These are phyloP conservation scores for Paratinospora sagittata DNA, from an alignment of 164 flowering plant genomes.

Conservation along the genomic window DNA sequence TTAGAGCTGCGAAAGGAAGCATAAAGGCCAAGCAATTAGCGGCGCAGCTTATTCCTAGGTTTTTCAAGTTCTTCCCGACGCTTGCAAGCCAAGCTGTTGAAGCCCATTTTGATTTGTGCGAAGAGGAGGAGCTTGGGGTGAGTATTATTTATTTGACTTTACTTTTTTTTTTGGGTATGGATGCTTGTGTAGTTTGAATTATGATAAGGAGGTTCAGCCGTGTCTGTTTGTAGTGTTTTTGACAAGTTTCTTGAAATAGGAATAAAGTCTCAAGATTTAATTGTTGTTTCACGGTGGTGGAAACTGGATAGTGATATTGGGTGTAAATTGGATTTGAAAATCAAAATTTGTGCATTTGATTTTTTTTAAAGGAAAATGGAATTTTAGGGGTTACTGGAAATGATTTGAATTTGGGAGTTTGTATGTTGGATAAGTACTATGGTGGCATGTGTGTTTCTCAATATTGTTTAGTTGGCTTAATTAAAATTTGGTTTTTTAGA, in stretches of 20 bases:
- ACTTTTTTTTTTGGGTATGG: not conserved
- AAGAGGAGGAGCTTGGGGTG: conserved; percentile 88
- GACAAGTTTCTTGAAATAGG: too few relatives aligned
- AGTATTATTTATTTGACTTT: conserved; percentile 22
- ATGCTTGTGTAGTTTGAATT: not conserved
- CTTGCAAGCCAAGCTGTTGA: conserved; percentile 48
- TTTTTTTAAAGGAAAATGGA: not conserved
- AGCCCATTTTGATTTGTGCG: conserved; percentile 74
- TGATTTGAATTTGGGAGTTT: not conserved
- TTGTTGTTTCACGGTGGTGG: not conserved
- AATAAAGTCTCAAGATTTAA: too few relatives aligned
- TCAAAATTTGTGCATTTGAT: not conserved
- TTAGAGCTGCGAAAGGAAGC: conserved; percentile 65
- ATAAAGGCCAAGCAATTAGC: conserved; percentile 83
- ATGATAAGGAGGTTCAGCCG: not conserved
- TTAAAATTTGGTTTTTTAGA: too few relatives aligned
- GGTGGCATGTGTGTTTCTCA: too few relatives aligned
- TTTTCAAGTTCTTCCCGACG: conserved; percentile 79
- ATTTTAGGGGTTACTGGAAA: not conserved
- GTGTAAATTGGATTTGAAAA: not conserved
- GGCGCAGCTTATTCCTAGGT: conserved; percentile 91
- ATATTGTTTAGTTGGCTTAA: too few relatives aligned
- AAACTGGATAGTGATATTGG: not conserved
- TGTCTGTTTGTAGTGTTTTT: not conserved
- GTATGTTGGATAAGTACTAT: too few relatives aligned